Evolutionary conservation across 202 grass and related monocot species (phyloP).

Genomic region (Saccharum hybrid): DNA sequence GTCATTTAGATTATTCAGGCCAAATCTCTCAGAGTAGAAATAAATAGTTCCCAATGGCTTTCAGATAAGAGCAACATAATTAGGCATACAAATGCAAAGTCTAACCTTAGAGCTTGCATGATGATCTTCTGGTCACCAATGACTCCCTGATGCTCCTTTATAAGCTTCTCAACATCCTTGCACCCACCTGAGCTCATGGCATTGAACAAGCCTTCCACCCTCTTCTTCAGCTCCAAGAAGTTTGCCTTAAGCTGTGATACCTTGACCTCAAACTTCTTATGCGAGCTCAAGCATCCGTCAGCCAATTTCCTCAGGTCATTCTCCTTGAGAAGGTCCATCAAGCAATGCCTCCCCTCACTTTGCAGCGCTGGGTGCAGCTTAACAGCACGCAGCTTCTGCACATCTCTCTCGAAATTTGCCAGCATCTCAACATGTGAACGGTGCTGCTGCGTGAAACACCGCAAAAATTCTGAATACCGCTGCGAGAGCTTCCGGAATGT

Average conservation of each 20-base stretch:
- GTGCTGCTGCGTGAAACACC: slow-evolving; percentile 75
- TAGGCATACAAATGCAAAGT: slow-evolving; percentile 24
- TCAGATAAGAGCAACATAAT: slow-evolving; percentile 22
- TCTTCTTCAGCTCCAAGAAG: slow-evolving; percentile 81
- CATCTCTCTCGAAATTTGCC: slow-evolving; percentile 81
- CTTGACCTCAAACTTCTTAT: slow-evolving; percentile 74
- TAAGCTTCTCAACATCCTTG: slow-evolving; percentile 75
- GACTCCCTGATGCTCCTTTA: slow-evolving; percentile 75
- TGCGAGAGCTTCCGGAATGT: slow-evolving; percentile 72
- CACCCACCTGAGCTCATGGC: slow-evolving; percentile 67
- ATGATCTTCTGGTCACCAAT: slow-evolving; percentile 86
- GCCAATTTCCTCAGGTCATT: slow-evolving; percentile 70
- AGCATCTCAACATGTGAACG: slow-evolving; percentile 67
- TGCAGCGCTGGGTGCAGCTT: slow-evolving; percentile 72
- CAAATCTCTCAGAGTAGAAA: slow-evolving; percentile 18
- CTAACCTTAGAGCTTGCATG: slow-evolving; percentile 95
- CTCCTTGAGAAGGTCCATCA: slow-evolving; percentile 87
- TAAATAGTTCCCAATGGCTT: neutral
- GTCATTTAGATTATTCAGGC: slow-evolving; percentile 26
- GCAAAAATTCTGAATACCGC: slow-evolving; percentile 71
- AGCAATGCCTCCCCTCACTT: slow-evolving; percentile 59
- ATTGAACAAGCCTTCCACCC: slow-evolving; percentile 67
- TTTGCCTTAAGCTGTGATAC: slow-evolving; percentile 69
- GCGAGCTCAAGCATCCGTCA: slow-evolving; percentile 69
- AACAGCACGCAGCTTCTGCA: slow-evolving; percentile 60